Evolutionary conservation across 768 basidiomycete species (phyloP).

Genomic region (Agaricus subrufescens): DNA sequence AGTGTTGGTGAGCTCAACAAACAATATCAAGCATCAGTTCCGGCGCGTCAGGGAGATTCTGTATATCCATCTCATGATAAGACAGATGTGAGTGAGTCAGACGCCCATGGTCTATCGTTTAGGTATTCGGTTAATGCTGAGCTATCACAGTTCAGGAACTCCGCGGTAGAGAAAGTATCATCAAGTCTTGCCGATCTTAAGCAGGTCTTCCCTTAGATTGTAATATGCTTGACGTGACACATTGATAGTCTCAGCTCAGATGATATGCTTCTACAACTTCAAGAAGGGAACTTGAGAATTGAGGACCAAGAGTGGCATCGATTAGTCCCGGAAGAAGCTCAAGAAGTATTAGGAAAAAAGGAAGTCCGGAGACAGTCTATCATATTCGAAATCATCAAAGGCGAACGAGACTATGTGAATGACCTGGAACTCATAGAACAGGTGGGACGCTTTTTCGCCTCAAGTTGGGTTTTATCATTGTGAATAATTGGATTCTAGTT

Average conservation of each 20-base stretch:
- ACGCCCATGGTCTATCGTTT: background rate
- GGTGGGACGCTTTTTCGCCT: conserved; percentile 30
- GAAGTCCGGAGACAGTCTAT: conserved; percentile 85
- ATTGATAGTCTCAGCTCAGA: conserved; percentile 52
- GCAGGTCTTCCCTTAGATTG: conserved; percentile 19
- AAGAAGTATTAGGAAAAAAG: conserved; percentile 62
- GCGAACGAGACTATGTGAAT: conserved; percentile 82
- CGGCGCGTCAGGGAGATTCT: conserved; percentile 16
- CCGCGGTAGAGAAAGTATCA: background rate
- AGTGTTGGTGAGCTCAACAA: conserved; percentile 34
- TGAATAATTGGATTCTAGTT: conserved; percentile 37
- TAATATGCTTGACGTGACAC: background rate
- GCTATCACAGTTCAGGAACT: background rate
- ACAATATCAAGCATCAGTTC: conserved; percentile 9
- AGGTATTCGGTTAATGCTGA: background rate
- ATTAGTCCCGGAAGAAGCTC: conserved; percentile 69
- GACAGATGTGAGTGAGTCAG: background rate
- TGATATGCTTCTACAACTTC: conserved; percentile 63
- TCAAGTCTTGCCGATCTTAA: background rate
- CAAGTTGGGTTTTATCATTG: background rate
- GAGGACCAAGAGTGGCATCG: conserved; percentile 82
- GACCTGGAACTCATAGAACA: conserved; percentile 72
- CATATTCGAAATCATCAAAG: conserved; percentile 87
- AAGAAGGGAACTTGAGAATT: conserved; percentile 57
- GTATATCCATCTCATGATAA: conserved; percentile 26